Base-by-base conservation (phyloP, 2,329 filamentous ascomycete species). In the Biscogniauxia sp. region DNA sequence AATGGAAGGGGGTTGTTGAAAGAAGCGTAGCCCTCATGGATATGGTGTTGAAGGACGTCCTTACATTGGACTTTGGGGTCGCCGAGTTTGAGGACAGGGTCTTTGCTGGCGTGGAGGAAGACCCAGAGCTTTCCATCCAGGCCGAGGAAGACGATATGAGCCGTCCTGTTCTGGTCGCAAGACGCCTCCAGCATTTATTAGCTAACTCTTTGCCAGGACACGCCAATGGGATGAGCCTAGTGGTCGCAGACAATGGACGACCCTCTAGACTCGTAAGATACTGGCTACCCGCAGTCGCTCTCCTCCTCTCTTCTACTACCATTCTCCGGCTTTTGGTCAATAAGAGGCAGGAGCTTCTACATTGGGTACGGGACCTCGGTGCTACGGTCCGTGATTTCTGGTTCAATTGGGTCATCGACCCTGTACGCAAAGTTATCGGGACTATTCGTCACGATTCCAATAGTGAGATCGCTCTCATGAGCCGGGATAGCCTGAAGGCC, bases 381-480 rank as follows among this genome's bases (percentile, higher is more conserved):
- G 79, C 80, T 1, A 99, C 95, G 0, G 79, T 88, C 0, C 84
- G 91, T 57, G 94, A 96, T 74, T 99, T 99, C 73, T 97, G 93
- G 91, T 82, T 88, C 62, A 99, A 99, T 74, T 99, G 95, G 95
- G 90, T 99, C 2, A 80, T 99, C 11, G 90, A 96, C 65, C 95
- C 95, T 0, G 82, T 87, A 0, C 87, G 87, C 68, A 94, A 92
- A 73, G 83, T 99, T 19, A 85, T 99, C 60, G 88, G 89, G 54
- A 99, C 95, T 0, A 98, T 99, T 67, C 88, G 94, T 5, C 95
- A 98, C 74, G 92, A 98, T 70, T 88, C 91, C 69, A 90, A 88
- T 67, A 97, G 92, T 72, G 94, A 98, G 73, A 94, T 99, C 66
- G 95, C 94, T 52, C 91, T 99, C 66, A 95, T 99, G 90, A 97